These are phyloP conservation scores for Termitomyces bulborhizus DNA, from an alignment of 768 basidiomycete species.

Conservation along the genomic window DNA sequence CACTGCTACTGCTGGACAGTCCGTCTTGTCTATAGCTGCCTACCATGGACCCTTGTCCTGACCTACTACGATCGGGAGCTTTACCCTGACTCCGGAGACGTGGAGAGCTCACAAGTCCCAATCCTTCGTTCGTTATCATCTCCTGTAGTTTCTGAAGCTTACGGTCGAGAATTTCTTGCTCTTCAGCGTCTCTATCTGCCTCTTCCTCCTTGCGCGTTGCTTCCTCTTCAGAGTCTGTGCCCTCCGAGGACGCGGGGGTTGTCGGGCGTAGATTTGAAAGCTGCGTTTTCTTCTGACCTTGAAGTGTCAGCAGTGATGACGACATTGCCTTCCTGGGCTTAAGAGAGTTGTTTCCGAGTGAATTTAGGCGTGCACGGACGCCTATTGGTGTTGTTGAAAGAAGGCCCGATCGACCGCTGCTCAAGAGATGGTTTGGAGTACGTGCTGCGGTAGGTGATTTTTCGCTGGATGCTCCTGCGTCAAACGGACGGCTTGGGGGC, in stretches of 20 bases:
- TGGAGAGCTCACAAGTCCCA: slow-evolving; percentile 57
- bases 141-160: slow-evolving; percentile 64
- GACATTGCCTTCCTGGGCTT: slow-evolving; percentile 52
- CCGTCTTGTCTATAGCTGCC: slow-evolving; percentile 30
- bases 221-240: slow-evolving; percentile 54
- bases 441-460: slow-evolving; percentile 25
- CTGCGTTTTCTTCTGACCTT: slow-evolving; percentile 37
- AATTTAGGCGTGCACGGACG: slow-evolving; percentile 67
- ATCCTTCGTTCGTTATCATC: slow-evolving; percentile 67
- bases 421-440: slow-evolving; percentile 24
- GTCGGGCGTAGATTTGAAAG: slow-evolving; percentile 30
- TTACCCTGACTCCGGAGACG: slow-evolving; percentile 33
- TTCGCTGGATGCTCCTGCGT: slow-evolving; percentile 17
- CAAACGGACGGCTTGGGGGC: slow-evolving; percentile 24
- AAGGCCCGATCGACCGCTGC: slow-evolving; percentile 34
- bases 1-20: slow-evolving; percentile 45
- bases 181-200: slow-evolving; percentile 57
- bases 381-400: slow-evolving; percentile 46
- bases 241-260: slow-evolving; percentile 49
- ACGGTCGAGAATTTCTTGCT: slow-evolving; percentile 58
- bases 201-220: slow-evolving; percentile 64
- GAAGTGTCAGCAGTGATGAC: slow-evolving; percentile 70
- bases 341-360: slow-evolving; percentile 50
- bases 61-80: slow-evolving; percentile 39
- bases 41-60: slow-evolving; percentile 26